A percentile compares a stretch with the other conserved stretches of the same genome.
phyloP scores from a whole-genome alignment of 495 filamentous ascomycete genomes.

The Aspergillus leporis region DNA sequence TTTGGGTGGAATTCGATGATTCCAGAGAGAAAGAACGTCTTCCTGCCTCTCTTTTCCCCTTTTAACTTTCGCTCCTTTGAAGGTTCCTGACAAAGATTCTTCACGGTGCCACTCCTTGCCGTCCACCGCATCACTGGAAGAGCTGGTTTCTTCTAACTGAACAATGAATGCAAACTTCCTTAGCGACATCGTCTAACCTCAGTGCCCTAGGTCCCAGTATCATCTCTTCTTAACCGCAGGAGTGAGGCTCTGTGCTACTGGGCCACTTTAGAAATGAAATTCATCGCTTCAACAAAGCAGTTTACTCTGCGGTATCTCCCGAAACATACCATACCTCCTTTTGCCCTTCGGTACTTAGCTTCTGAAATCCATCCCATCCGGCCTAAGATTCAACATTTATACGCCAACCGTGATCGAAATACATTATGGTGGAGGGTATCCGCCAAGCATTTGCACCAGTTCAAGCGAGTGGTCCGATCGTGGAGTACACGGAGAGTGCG shows the following conservation, averaged over 20 bases:
- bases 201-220: not conserved
- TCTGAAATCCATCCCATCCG: conserved; percentile 30
- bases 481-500: conserved; percentile 51
- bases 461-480: conserved; percentile 53
- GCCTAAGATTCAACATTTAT: conserved; percentile 41
- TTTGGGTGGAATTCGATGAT: not conserved
- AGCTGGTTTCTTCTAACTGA: not conserved
- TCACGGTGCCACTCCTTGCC: no score
- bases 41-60: not conserved
- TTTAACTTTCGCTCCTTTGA: not conserved
- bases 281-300: conserved; percentile 14
- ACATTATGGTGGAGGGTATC: conserved; percentile 53
- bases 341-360: conserved; percentile 35
- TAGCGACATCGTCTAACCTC: not conserved
- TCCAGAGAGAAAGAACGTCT: not conserved
- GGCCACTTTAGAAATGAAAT: conserved; percentile 19
- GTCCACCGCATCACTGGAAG: not conserved
- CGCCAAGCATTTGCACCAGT: conserved; percentile 21
- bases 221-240: not conserved
- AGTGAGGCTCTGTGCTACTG: not conserved
- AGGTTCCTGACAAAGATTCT: not conserved
- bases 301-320: conserved; percentile 28
- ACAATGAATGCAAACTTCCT: not conserved
- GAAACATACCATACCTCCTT: conserved; percentile 23
- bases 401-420: conserved; percentile 31